Evolutionary conservation across 2,329 filamentous ascomycete species (phyloP), one percentile per base, ranked within the genome.

Genomic region (Hypoxylon rubiginosum): DNA sequence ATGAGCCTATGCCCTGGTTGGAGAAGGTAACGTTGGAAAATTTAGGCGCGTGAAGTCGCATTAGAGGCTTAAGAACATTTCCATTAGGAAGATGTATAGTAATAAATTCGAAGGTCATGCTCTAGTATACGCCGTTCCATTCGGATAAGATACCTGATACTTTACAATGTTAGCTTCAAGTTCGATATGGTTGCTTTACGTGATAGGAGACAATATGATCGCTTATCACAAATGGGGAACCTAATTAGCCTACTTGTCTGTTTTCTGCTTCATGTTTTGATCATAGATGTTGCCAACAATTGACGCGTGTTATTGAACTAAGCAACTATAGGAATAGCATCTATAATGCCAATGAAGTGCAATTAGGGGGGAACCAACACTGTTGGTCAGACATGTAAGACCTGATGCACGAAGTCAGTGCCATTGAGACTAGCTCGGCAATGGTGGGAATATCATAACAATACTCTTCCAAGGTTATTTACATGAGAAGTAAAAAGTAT

Each of bases 381-480:
- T 36, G 60, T 69, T 64, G 50, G 64, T 62, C 34, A 53, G 56
- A 63, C 63, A 56, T 43, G 52, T 45, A 41, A 58, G 41, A 30
- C 30, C 50, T 24, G 43, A 62, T 48, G 59, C 36, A 57, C 34
- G 34, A 48, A 36, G 50, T 45, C 11, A 17, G 50, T 49, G 36
- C 39, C 32, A 58, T 36, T 17, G 56, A 58, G 59, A 53, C 61
- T 52, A 62, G 56, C 62, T 62, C 59, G 52, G 54, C 9, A 53
- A 54, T 55, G 32, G 34, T 63, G 17, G 46, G 43, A 52, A 66
- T 66, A 58, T 63, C 56, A 51, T 55, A 49, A 45, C 30, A 59
- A 57, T 53, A 49, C 10, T 63, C 32, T 62, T n/a, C n/a, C n/a
- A n/a, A n/a, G n/a, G n/a, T n/a, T 64, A 68, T 70, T 68, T 70